Evolutionary conservation across 768 basidiomycete species (phyloP).

Genomic region (Rhizopogon roseolus): DNA sequence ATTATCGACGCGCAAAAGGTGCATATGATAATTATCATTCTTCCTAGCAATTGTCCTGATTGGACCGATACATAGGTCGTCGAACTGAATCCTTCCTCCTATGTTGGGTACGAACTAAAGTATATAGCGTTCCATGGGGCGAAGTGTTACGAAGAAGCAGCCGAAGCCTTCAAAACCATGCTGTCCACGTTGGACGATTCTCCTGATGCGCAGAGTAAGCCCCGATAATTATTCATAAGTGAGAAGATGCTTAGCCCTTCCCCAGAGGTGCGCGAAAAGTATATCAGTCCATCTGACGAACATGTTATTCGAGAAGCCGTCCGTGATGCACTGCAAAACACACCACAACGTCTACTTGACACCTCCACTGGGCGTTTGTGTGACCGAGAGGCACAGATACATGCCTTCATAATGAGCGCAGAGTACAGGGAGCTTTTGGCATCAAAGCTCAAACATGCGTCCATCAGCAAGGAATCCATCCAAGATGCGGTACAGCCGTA

Average conservation of each 20-base stretch:
- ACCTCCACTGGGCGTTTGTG: neutral
- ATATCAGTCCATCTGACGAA: neutral
- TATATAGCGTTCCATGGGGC: neutral
- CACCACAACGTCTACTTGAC: neutral
- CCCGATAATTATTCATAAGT: too few relatives aligned
- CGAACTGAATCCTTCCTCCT: neutral
- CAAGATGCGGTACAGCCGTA: too few relatives aligned
- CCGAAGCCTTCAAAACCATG: neutral
- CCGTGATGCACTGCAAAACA: neutral
- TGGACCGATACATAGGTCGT: neutral
- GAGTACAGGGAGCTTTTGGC: neutral
- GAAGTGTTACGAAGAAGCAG: neutral
- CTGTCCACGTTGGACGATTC: neutral
- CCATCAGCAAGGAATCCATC: too few relatives aligned
- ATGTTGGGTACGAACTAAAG: neutral
- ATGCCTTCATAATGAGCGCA: neutral
- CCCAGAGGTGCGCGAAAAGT: neutral
- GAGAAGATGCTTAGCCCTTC: too few relatives aligned
- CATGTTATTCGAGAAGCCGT: neutral
- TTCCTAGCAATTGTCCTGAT: too few relatives aligned
- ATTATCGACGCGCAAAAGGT: too few relatives aligned
- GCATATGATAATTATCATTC: too few relatives aligned
- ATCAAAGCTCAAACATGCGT: too few relatives aligned
- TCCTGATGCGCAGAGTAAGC: too few relatives aligned
- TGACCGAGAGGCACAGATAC: neutral